Conservation (phyloP, 1,284 basidiomycete genomes). For the Gymnopus androsaceus region DNA sequence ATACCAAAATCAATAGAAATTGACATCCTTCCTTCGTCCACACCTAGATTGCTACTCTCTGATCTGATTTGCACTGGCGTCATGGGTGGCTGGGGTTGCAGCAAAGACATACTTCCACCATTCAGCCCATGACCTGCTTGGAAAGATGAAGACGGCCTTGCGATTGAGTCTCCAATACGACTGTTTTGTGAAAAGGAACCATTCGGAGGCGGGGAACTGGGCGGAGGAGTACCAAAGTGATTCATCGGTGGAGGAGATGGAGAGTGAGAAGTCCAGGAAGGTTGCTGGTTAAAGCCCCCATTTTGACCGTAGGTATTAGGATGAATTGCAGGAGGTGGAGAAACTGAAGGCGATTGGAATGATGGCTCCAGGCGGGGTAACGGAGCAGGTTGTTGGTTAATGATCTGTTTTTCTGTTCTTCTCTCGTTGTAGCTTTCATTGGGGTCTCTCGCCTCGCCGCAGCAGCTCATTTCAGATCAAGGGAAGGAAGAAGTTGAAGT, state of each 20-base stretch:
- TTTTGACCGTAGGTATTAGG: conserved; percentile 26
- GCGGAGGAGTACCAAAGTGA: conserved; percentile 10
- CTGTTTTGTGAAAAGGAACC: conserved; percentile 6
- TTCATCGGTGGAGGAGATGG: conserved; percentile 27
- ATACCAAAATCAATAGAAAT: conserved; percentile 79
- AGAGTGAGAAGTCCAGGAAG: conserved; percentile 36
- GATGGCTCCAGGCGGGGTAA: conserved; percentile 32
- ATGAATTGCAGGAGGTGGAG: conserved; percentile 49
- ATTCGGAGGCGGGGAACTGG: conserved; percentile 12
- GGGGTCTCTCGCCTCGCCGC: conserved; percentile 43
- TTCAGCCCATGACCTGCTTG: conserved; percentile 31
- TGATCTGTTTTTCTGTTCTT: conserved; percentile 31
- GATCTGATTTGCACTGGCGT: conserved; percentile 21
- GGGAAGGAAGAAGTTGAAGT: conserved; percentile 4
- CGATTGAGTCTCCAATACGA: conserved; percentile 25
- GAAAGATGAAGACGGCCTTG: conserved; percentile 14
- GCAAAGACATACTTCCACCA: conserved; percentile 17
- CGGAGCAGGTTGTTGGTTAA: conserved; percentile 56
- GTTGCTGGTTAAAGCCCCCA: conserved; percentile 23
- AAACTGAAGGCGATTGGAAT: conserved; percentile 42
- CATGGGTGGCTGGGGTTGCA: conserved; percentile 27
- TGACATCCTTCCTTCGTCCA: conserved; percentile 68
- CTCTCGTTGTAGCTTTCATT: conserved; percentile 31
- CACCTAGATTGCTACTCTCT: conserved; percentile 16
- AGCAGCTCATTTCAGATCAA: conserved; percentile 53